Evolutionary conservation across 805 yeast species (phyloP), one percentile per base, ranked within the genome.

Genomic region (Ogataea chonburiensis): DNA sequence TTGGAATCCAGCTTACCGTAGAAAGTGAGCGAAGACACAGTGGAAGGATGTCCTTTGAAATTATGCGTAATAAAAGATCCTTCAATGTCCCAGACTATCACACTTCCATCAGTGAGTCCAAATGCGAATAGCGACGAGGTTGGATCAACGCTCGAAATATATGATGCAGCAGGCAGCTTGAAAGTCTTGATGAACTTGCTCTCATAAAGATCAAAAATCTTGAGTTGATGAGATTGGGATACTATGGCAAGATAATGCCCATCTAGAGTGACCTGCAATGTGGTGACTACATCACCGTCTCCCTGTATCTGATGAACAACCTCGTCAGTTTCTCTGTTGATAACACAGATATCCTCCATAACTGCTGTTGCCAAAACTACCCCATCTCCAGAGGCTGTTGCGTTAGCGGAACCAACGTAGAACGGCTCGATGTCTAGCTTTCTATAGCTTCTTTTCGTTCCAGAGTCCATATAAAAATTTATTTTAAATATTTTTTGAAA

Each of bases 41-140:
- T 83, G 9, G 93, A 81, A 14, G 96, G 95, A 58, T 93, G 99
- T 1, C 98, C 98, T 58, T 85, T 83, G 39, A 93, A 71, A 10
- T 86, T 79, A 61, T 93, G 98, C 0, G 98, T 93, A 3, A 83
- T 76, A 47, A 73, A 86, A 1, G 93, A 89, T 22, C 88, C 88
- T 46, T 79, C 89, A 23, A 93, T 72, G 60, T 93, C 99, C 82
- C 95, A 88, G 1, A 93, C 94, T 28, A 86, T 79, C 12, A 89
- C 83, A 26, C 79, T 74, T 31, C 98, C 98, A 60, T 93, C 98
- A 1, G 97, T 84, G 30, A 95, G 88, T 24, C 99, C 99, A 54
- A 93, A 80, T 13, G 96, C 95, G 53, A 89, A 76, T 23, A 93
- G 67, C 3, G 95, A 79, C 3, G 95, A 81, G 0, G 97, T 86